phyloP scores from a whole-genome alignment of 139 green algal species.

The Tetraselmis striata region DNA sequence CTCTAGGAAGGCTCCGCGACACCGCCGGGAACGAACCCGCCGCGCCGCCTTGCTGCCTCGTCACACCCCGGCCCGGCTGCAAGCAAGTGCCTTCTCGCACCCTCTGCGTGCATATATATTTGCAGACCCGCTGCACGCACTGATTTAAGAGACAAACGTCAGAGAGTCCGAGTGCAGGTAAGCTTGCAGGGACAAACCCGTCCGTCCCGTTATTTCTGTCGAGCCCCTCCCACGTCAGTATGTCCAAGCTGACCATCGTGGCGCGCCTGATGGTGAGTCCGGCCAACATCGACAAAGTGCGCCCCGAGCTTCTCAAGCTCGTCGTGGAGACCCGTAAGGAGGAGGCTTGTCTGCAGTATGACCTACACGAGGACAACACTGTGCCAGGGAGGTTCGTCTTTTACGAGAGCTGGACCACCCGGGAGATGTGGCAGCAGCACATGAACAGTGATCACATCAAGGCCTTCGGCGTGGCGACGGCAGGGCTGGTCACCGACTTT shows the following conservation, averaged over 20 bases:
- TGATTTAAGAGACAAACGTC: too few relatives aligned
- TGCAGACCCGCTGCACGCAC: too few relatives aligned
- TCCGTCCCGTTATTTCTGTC: too few relatives aligned
- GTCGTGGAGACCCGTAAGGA: background rate
- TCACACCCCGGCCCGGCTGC: too few relatives aligned
- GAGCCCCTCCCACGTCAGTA: too few relatives aligned
- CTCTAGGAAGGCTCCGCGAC: too few relatives aligned
- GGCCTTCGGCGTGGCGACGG: background rate
- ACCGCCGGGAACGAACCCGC: too few relatives aligned
- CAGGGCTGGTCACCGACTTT: background rate
- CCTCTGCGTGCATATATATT: too few relatives aligned
- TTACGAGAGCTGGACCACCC: background rate
- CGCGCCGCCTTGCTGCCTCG: too few relatives aligned
- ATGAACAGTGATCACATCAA: background rate
- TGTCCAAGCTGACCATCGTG: background rate
- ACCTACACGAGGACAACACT: background rate
- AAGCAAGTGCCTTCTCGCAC: too few relatives aligned
- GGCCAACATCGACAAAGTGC: background rate
- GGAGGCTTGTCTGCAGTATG: background rate
- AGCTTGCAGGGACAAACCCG: too few relatives aligned
- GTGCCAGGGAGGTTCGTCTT: background rate
- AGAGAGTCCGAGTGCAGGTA: too few relatives aligned
- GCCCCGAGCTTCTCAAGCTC: background rate
- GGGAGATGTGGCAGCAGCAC: background rate
- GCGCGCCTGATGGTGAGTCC: background rate